Conservation (phyloP, 257 asterid species). For the Lavandula angustifolia region DNA sequence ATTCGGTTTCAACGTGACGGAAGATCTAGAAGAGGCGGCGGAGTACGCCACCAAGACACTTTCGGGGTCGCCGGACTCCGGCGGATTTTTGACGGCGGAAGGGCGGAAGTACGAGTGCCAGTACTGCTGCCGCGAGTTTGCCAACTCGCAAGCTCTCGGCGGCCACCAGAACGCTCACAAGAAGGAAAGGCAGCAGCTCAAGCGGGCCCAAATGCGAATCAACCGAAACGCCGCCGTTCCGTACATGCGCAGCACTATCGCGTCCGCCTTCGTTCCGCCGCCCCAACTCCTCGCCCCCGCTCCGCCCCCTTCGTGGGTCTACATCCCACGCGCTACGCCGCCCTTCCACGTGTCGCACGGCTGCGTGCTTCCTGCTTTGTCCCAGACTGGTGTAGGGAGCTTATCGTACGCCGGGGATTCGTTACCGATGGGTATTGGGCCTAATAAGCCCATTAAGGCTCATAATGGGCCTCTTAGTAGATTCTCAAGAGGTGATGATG, state of each 20-base stretch:
- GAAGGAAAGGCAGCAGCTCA: conserved; percentile 87
- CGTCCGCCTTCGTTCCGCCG: conserved; percentile 82
- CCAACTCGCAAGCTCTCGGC: conserved; percentile 93
- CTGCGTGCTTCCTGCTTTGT: conserved; percentile 55
- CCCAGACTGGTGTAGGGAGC: conserved; percentile 50
- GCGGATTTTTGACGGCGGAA: conserved; percentile 46
- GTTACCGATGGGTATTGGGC: conserved; percentile 55
- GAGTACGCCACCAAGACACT: conserved; percentile 47
- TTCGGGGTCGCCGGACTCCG: conserved; percentile 50
- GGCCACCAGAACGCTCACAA: conserved; percentile 98
- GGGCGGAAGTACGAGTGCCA: conserved; percentile 97
- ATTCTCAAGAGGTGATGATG: conserved; percentile 56
- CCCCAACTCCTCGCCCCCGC: conserved; percentile 66
- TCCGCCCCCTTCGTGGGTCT: conserved; percentile 63
- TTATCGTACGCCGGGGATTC: conserved; percentile 58
- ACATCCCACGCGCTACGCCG: conserved; percentile 70
- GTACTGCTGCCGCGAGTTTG: conserved; percentile 90
- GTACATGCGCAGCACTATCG: conserved; percentile 85
- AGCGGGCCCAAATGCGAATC: conserved; percentile 90
- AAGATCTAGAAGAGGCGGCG: conserved; percentile 53
- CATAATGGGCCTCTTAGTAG: conserved; percentile 68
- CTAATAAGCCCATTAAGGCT: conserved; percentile 51
- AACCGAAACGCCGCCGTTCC: conserved; percentile 86
- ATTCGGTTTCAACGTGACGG: conserved; percentile 76
- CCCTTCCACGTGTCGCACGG: conserved; percentile 78